Evolutionary conservation across 768 basidiomycete genomes (phyloP).

Genomic region (Leccinum truebloodii): DNA sequence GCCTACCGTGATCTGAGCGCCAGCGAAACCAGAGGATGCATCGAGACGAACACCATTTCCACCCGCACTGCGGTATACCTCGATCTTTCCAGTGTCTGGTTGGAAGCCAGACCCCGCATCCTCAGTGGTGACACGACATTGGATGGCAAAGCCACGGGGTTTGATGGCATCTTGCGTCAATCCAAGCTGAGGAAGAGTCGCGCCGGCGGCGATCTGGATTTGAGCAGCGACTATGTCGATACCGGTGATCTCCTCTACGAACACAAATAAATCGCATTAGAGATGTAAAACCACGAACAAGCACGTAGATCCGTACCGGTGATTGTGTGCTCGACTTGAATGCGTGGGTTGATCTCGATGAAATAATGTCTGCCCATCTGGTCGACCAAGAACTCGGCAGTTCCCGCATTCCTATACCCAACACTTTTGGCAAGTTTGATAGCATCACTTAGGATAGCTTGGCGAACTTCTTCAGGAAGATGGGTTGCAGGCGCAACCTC

Average conservation of each 20-base stretch:
- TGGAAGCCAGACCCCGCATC: constrained; percentile 92
- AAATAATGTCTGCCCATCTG: constrained; percentile 97
- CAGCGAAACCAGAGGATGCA: constrained; percentile 96
- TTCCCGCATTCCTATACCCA: constrained; percentile 95
- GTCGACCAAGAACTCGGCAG: constrained; percentile 98
- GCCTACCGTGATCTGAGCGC: constrained; percentile 94
- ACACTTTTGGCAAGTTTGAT: constrained; percentile 94
- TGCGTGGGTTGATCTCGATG: constrained; percentile 99
- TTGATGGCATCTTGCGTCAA: constrained; percentile 94
- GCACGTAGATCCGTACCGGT: constrained; percentile 60
- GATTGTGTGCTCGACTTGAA: constrained; percentile 99
- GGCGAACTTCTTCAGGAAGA: constrained; percentile 86
- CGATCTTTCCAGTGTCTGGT: constrained; percentile 98
- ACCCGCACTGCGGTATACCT: constrained; percentile 97
- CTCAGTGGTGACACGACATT: constrained; percentile 98
- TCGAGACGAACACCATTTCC: constrained; percentile 98
- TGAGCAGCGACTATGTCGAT: constrained; percentile 99
- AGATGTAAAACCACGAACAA: background rate
- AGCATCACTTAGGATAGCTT: constrained; percentile 85
- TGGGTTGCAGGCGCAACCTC: no score
- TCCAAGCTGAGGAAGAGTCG: constrained; percentile 92
- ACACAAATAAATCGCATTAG: background rate
- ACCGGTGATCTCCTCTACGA: constrained; percentile 95
- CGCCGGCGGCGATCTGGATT: constrained; percentile 99
- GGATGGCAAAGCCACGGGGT: constrained; percentile 96